Conservation (phyloP, 176 grass and related monocot genomes). For the Ensete glaucum region DNA sequence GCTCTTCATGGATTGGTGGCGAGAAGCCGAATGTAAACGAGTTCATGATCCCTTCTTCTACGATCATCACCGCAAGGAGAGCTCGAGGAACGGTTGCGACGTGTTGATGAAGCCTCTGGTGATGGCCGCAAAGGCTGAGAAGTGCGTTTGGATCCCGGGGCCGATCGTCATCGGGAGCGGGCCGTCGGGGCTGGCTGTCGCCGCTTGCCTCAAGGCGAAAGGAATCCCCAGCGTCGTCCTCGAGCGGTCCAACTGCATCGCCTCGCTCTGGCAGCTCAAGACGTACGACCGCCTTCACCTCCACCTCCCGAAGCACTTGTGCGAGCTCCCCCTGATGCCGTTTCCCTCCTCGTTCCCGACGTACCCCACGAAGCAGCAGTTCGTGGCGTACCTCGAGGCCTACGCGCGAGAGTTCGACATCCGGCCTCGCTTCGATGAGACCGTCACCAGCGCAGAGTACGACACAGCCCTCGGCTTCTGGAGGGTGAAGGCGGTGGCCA, state of each 20-base stretch:
- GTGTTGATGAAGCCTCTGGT: not conserved
- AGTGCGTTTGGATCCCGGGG: constrained; percentile 21
- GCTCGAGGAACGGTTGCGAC: not conserved
- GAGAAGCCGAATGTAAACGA: not conserved
- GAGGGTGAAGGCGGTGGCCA: constrained; percentile 34
- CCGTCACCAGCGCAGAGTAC: constrained; percentile 48
- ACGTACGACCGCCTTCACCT: constrained; percentile 68
- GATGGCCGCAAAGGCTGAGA: not conserved
- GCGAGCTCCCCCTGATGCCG: constrained; percentile 57
- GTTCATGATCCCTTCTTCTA: not conserved
- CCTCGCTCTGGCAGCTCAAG: constrained; percentile 73
- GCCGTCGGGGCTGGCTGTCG: constrained; percentile 58
- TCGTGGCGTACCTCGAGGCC: constrained; percentile 57
- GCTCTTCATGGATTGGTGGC: not conserved
- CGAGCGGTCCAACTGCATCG: constrained; percentile 57
- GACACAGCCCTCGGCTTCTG: constrained; percentile 34
- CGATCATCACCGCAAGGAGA: no score
- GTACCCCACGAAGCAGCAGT: constrained; percentile 69
- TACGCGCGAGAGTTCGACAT: constrained; percentile 38
- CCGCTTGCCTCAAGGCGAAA: constrained; percentile 37
- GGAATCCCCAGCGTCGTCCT: constrained; percentile 55
- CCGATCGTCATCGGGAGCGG: constrained; percentile 63
- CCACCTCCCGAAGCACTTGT: constrained; percentile 68
- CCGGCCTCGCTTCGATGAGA: constrained; percentile 35
- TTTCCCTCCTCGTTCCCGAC: constrained; percentile 49